Base-by-base conservation (phyloP, 768 basidiomycete species). In the Tulasnella sp. region DNA sequence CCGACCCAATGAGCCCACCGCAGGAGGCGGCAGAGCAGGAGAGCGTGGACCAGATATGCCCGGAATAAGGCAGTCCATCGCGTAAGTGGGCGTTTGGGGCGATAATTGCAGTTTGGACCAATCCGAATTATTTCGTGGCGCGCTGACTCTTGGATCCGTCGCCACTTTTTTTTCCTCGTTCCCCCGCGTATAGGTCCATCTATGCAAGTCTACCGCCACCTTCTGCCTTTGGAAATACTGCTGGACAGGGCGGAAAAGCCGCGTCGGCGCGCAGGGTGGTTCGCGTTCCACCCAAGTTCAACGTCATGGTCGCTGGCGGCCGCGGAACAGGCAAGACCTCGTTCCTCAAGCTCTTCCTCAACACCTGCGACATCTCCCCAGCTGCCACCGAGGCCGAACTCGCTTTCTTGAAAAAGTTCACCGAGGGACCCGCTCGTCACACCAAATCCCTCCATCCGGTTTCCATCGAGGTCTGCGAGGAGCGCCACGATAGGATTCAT, bases 311-410 rank as follows among this genome's bases (percentile, higher is more conserved):
- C 54, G 81, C 79, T 34, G 81, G 81, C 42, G 76, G 75, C 74
- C 34, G 78, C 37, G 92, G 93, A 87, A 94, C 93, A 2, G 95
- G 95, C 77, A 96, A 96, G 87, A 95, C 95, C 0, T 94, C 94
- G 31, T 88, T 96, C 5, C 87, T 96, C 58, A 91, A 93, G 31
- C 88, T 96, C 64, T 87, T 96, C 74, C 89, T 96, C 31, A 93
- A 95, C 83, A 96, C 95, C 20, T 93, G 94, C 42, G 94, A 95
- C 83, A 88, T 94, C 60, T 94, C 95, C 8, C 91, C 94, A 7
- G 87, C 88, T 9, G 92, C 94, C n/a, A 93, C 93, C 0, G 87
- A 88, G 28, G 93, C 94, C 84, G 95, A 96, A 84, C 89, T 89
- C 78, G 88, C 89, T 12, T 89, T 90, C 14, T 86, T 95, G 78